Conservation (phyloP, 495 filamentous ascomycete genomes). For the Neurospora sublineolata region DNA sequence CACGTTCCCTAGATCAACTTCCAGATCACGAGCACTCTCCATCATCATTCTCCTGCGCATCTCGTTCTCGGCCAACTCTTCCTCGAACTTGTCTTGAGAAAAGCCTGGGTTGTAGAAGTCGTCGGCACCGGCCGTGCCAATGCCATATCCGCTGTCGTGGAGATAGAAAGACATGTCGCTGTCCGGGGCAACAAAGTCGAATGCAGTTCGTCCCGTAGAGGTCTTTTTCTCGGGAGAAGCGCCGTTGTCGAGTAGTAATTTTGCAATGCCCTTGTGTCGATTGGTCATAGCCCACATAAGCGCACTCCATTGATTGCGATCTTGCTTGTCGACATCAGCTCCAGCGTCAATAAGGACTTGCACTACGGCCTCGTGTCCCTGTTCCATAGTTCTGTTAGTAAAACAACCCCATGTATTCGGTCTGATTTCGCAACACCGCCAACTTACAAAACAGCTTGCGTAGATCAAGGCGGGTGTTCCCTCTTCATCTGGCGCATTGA, state of each 20-base stretch:
- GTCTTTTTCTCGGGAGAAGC: slow-evolving; percentile 94
- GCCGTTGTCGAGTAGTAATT: slow-evolving; percentile 80
- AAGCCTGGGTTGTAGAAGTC: slow-evolving; percentile 94
- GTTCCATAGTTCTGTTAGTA: slow-evolving; percentile 11
- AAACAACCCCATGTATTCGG: slow-evolving; percentile 3
- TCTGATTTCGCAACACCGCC: slow-evolving; percentile 1
- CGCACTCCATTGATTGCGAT: slow-evolving; percentile 92
- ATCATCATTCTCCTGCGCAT: slow-evolving; percentile 98
- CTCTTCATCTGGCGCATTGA: slow-evolving; percentile 87
- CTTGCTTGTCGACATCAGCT: slow-evolving; percentile 86
- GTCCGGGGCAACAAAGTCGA: slow-evolving; percentile 87
- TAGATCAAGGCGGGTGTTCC: slow-evolving; percentile 93
- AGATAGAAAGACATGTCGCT: slow-evolving; percentile 95
- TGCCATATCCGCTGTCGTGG: slow-evolving; percentile 82
- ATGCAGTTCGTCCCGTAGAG: slow-evolving; percentile 84
- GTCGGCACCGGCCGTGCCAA: slow-evolving; percentile 80
- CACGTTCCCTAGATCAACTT: slow-evolving; percentile 91
- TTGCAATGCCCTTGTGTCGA: slow-evolving; percentile 88
- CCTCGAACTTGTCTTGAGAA: slow-evolving; percentile 87
- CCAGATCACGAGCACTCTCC: slow-evolving; percentile 94
- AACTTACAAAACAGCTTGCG: slow-evolving; percentile 90
- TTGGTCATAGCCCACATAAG: slow-evolving; percentile 99
- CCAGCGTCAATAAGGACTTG: slow-evolving; percentile 72
- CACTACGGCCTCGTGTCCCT: slow-evolving; percentile 90
- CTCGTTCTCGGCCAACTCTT: slow-evolving; percentile 95